These are phyloP conservation scores for Beta macrorhiza DNA, from an alignment of 179 eudicot genomes.

Conservation along the genomic window DNA sequence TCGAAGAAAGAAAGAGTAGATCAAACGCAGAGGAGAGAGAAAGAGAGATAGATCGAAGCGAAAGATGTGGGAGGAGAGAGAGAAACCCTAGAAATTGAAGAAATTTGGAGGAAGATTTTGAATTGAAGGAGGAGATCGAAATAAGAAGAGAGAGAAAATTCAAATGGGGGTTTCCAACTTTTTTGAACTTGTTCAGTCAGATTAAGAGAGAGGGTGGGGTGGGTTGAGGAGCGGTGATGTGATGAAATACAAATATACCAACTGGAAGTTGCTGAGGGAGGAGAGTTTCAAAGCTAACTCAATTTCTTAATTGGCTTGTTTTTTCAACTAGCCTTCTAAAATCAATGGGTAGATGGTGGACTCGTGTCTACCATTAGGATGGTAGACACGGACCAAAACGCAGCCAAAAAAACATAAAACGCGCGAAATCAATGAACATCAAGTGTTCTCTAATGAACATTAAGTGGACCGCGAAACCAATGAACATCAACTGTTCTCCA, in stretches of 20 bases:
- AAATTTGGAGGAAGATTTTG: neutral
- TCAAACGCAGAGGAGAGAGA: slow-evolving; percentile 8
- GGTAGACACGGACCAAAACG: rapidly evolving
- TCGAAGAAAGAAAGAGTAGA: slow-evolving; percentile 22
- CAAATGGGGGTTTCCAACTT: slow-evolving; percentile 17
- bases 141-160: slow-evolving; percentile 9
- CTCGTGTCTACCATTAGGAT: too few species aligned
- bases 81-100: slow-evolving; percentile 21
- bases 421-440: too few species aligned
- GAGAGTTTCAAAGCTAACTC: too few species aligned
- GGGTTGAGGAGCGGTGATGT: neutral
- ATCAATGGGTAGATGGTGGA: too few species aligned
- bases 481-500: too few species aligned
- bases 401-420: too few species aligned
- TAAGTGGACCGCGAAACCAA: too few species aligned
- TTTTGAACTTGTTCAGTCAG: neutral
- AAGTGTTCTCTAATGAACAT: too few species aligned
- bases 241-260: neutral
- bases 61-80: slow-evolving; percentile 2
- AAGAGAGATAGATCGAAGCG: neutral
- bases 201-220: neutral
- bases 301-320: too few species aligned
- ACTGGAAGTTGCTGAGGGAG: neutral
- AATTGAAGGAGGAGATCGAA: slow-evolving; percentile 17
- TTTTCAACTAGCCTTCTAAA: too few species aligned